These are phyloP conservation scores for Carpinus viminea DNA, from an alignment of 306 rosid species.

Conservation along the genomic window DNA sequence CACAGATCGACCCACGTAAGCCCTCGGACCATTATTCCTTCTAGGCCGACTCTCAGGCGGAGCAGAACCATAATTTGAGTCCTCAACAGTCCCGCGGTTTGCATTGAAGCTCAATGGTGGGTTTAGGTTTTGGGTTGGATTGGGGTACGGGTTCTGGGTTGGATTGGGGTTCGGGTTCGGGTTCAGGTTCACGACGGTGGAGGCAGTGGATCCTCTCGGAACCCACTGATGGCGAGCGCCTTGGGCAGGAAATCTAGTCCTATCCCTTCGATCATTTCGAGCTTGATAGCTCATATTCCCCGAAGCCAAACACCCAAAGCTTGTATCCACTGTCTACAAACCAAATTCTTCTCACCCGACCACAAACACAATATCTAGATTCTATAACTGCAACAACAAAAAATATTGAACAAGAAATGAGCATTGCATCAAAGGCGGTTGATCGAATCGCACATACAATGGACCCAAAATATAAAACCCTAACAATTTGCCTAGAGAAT, in stretches of 20 bases:
- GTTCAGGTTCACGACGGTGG: background rate
- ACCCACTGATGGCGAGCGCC: constrained; percentile 61
- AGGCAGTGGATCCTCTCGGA: constrained; percentile 42
- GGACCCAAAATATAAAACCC: background rate
- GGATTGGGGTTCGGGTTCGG: background rate
- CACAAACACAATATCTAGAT: constrained; percentile 4
- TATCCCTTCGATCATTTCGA: constrained; percentile 53
- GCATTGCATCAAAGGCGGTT: constrained; percentile 7
- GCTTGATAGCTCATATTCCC: constrained; percentile 56
- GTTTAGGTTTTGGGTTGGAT: background rate
- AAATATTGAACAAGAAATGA: background rate
- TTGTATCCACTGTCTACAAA: constrained; percentile 22
- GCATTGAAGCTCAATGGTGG: constrained; percentile 16
- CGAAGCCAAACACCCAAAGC: constrained; percentile 19
- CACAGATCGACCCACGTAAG: constrained; percentile 28
- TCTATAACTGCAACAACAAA: constrained; percentile 3
- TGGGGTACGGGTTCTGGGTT: background rate
- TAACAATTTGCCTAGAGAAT: background rate
- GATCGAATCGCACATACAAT: background rate
- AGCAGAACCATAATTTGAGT: constrained; percentile 24
- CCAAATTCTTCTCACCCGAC: constrained; percentile 10
- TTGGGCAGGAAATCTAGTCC: constrained; percentile 50
- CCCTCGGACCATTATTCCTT: constrained; percentile 37
- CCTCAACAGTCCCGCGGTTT: constrained; percentile 7
- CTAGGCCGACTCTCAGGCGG: constrained; percentile 18